Conservation (phyloP, 2,329 filamentous ascomycete species). For the Scedosporium minutisporum region DNA sequence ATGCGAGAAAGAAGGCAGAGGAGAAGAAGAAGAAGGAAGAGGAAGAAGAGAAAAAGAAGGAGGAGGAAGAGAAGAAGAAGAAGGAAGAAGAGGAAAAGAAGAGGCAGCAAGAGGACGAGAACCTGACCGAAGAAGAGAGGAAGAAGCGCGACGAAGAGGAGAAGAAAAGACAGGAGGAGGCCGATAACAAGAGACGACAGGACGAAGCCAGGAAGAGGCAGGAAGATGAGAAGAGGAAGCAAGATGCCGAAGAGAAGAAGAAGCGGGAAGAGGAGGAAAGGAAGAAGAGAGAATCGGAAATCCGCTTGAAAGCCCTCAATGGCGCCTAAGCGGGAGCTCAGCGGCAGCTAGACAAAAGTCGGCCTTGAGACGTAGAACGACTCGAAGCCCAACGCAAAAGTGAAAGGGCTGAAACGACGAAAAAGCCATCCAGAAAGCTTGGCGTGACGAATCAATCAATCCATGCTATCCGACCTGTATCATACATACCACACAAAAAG, state of each 20-base stretch:
- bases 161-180: background rate
- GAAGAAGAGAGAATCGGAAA: no score
- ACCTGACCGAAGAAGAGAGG: background rate
- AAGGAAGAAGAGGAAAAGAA: conserved; percentile 9
- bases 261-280: background rate
- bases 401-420: no score
- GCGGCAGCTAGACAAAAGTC: no score
- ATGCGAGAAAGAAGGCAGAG: conserved; percentile 17
- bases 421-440: no score
- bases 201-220: background rate
- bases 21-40: conserved; percentile 13
- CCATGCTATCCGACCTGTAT: no score
- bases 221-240: background rate
- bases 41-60: conserved; percentile 7
- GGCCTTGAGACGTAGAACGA: no score
- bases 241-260: background rate
- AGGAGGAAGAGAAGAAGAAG: conserved; percentile 6
- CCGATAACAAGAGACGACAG: no score
- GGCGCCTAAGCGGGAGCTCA: no score
- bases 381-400: no score
- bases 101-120: conserved; percentile 7
- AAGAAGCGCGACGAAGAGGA: background rate
- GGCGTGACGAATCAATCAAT: no score
- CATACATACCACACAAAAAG: no score
- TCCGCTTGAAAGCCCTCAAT: no score